phyloP scores from a whole-genome alignment of 2,329 filamentous ascomycete genomes.

The Zasmidium angulare region DNA sequence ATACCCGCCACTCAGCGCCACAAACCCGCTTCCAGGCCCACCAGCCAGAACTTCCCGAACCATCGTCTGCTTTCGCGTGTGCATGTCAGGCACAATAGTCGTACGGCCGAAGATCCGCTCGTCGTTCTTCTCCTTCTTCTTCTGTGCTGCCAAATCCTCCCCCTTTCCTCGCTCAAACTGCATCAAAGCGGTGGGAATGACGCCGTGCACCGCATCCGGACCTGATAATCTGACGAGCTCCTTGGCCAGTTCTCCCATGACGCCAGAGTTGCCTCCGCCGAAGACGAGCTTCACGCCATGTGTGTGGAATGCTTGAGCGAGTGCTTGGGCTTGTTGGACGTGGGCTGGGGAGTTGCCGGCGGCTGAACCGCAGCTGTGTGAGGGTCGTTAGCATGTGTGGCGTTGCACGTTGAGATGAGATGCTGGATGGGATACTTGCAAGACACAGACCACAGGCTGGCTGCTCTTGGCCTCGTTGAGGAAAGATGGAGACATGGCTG shows the following conservation, averaged over 20 bases:
- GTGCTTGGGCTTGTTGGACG: conserved; percentile 71
- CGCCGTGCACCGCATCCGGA: conserved; percentile 79
- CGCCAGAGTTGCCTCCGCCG: conserved; percentile 86
- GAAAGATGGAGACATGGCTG: no score
- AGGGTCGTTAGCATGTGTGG: neutral
- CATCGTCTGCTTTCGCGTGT: conserved; percentile 93
- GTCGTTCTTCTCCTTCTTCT: conserved; percentile 52
- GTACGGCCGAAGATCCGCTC: conserved; percentile 72
- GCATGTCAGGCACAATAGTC: conserved; percentile 94
- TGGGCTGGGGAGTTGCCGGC: conserved; percentile 72
- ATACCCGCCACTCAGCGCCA: conserved; percentile 85
- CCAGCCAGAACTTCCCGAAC: conserved; percentile 80
- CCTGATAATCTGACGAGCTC: conserved; percentile 81
- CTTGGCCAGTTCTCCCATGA: conserved; percentile 94
- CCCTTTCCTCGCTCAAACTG: conserved; percentile 14
- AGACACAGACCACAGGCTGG: conserved; percentile 87
- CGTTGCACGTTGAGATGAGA: neutral
- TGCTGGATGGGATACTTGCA: conserved; percentile 54
- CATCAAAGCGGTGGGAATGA: conserved; percentile 85
- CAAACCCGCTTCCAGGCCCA: conserved; percentile 81
- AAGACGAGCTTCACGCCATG: conserved; percentile 84
- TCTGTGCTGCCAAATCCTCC: conserved; percentile 43
- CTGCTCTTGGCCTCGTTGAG: no score
- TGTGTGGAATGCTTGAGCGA: conserved; percentile 71
- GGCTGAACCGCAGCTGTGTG: conserved; percentile 72